Conservation (phyloP, 306 rosid genomes). For the Cicer judaicum region DNA sequence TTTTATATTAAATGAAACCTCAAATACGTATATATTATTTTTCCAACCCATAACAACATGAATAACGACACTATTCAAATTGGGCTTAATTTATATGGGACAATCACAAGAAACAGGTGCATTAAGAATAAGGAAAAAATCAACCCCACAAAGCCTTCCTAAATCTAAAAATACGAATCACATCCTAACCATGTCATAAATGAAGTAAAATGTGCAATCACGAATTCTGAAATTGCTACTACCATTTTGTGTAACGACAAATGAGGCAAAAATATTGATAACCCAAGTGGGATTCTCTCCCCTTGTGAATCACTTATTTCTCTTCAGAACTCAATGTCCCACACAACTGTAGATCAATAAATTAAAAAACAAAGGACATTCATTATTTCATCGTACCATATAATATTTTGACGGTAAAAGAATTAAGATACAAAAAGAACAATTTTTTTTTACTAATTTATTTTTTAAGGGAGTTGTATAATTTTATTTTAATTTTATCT, state of each 20-base stretch:
- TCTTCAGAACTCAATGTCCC: conserved; percentile 51
- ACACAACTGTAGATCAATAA: conserved; percentile 33
- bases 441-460: not conserved
- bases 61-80: conserved; percentile 39
- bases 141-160: not conserved
- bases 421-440: not conserved
- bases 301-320: conserved; percentile 56
- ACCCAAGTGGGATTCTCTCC: conserved; percentile 50
- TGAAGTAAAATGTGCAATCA: conserved; percentile 46
- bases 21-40: conserved; percentile 12
- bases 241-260: conserved; percentile 52
- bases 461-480: conserved; percentile 14
- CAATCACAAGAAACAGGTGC: conserved; percentile 38
- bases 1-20: not conserved
- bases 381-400: conserved; percentile 23
- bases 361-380: not conserved
- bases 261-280: conserved; percentile 42
- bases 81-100: conserved; percentile 29
- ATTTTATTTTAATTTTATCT: not conserved
- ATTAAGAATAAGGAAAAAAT: conserved; percentile 25
- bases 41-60: conserved; percentile 31
- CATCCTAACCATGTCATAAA: conserved; percentile 40
- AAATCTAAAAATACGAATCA: conserved; percentile 32
- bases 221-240: conserved; percentile 26
- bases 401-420: conserved; percentile 32